Conservation (phyloP, 306 rosid genomes). For the Malus asiatica region DNA sequence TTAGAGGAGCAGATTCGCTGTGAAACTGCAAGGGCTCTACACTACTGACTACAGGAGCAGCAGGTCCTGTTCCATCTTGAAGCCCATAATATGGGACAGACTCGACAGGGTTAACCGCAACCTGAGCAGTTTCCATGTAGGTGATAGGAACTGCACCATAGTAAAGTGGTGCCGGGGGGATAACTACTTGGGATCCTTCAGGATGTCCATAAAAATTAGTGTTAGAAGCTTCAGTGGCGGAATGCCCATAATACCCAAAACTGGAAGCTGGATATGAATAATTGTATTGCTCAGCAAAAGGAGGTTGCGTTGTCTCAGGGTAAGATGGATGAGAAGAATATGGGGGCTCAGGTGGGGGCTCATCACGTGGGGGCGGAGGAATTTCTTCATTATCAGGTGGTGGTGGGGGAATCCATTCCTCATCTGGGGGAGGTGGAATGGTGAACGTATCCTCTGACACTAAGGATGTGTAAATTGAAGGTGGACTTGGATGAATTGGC, state of each 20-base stretch:
- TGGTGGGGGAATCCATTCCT: constrained; percentile 98
- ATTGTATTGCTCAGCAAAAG: constrained; percentile 49
- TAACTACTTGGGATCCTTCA: constrained; percentile 40
- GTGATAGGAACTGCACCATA: constrained; percentile 51
- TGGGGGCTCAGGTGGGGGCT: constrained; percentile 44
- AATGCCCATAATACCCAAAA: constrained; percentile 58
- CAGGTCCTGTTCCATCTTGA: constrained; percentile 42
- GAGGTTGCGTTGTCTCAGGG: constrained; percentile 48
- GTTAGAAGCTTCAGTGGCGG: constrained; percentile 38
- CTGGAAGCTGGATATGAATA: constrained; percentile 46
- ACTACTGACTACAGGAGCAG: constrained; percentile 27
- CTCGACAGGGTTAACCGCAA: constrained; percentile 37
- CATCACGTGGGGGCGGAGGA: constrained; percentile 96
- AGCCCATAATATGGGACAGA: constrained; percentile 51
- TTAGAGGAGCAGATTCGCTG: constrained; percentile 12
- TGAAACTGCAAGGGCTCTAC: constrained; percentile 15
- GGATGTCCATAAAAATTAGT: constrained; percentile 52
- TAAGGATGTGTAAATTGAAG: constrained; percentile 18
- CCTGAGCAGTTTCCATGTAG: constrained; percentile 44
- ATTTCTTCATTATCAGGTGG: constrained; percentile 80
- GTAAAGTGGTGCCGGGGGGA: constrained; percentile 56
- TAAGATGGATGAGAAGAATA: constrained; percentile 51
- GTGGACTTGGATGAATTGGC: constrained; percentile 30
- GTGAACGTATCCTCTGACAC: constrained; percentile 32
- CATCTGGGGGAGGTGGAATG: constrained; percentile 81